A percentile compares a stretch with the other conserved stretches of the same genome.
phyloP scores from a whole-genome alignment of 2,329 filamentous ascomycete species.

The Fonsecaea monophora region DNA sequence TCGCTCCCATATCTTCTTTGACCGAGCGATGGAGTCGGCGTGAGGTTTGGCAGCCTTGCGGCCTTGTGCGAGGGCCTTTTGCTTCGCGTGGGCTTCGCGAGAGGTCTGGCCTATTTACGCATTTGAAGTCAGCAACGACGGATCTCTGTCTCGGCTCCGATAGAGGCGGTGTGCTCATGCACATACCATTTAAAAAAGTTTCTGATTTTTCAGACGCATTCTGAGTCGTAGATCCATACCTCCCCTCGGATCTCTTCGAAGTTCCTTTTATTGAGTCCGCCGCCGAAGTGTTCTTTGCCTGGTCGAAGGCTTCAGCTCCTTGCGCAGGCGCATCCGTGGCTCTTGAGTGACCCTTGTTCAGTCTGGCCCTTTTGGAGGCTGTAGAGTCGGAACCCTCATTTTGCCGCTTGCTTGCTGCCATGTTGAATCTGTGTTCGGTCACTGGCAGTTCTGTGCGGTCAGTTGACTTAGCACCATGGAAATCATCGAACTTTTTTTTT shows the following conservation, averaged over 20 bases:
- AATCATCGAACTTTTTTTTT: not conserved
- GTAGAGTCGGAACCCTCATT: slow-evolving; percentile 22
- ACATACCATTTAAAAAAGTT: slow-evolving; percentile 29
- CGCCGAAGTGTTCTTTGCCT: slow-evolving; percentile 4
- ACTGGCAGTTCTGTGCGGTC: not conserved
- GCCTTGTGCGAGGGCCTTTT: slow-evolving; percentile 85
- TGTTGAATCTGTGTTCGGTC: slow-evolving; percentile 20
- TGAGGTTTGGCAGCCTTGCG: slow-evolving; percentile 92
- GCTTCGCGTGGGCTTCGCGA: slow-evolving; percentile 88
- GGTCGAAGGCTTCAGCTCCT: slow-evolving; percentile 18
- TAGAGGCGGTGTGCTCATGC: not conserved
- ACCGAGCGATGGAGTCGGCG: slow-evolving; percentile 83
- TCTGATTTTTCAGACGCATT: slow-evolving; percentile 11
- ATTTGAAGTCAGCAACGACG: slow-evolving; percentile 10
- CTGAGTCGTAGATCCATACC: slow-evolving; percentile 3
- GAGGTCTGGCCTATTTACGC: slow-evolving; percentile 65
- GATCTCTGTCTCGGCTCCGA: not conserved
- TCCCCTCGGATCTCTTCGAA: slow-evolving; percentile 10
- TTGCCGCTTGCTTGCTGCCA: slow-evolving; percentile 33
- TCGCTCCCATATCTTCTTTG: slow-evolving; percentile 97
- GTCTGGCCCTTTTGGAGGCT: slow-evolving; percentile 29
- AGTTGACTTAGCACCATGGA: not conserved
- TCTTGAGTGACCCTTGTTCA: slow-evolving; percentile 7
- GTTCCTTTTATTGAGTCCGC: not conserved
- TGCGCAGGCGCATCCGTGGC: not conserved